These are phyloP conservation scores for Aureobasidium uvarum DNA, from an alignment of 2,329 filamentous ascomycete species.

Conservation along the genomic window DNA sequence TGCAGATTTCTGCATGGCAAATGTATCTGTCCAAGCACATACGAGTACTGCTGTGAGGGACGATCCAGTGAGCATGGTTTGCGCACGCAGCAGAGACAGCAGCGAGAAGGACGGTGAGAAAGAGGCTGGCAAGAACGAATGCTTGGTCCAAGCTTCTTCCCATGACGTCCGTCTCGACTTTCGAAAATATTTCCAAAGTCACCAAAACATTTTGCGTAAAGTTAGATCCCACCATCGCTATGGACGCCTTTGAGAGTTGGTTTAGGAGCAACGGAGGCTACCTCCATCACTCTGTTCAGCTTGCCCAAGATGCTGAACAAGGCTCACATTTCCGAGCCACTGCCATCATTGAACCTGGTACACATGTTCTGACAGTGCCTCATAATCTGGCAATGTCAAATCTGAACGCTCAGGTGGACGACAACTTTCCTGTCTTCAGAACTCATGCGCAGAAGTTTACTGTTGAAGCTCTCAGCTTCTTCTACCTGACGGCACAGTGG, in stretches of 20 bases:
- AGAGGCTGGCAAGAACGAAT: neutral
- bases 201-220: neutral
- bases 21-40: neutral
- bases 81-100: neutral
- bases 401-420: constrained; percentile 41
- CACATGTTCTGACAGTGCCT: constrained; percentile 34
- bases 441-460: constrained; percentile 32
- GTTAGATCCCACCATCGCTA: neutral
- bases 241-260: constrained; percentile 35
- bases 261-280: constrained; percentile 36
- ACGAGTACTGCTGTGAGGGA: neutral
- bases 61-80: neutral
- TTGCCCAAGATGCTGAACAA: constrained; percentile 31
- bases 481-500: constrained; percentile 41
- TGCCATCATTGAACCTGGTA: constrained; percentile 29
- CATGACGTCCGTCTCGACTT: constrained; percentile 7
- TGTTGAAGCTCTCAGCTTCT: constrained; percentile 39
- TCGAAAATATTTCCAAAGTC: neutral
- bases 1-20: neutral
- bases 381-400: constrained; percentile 39
- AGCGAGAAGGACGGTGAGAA: neutral
- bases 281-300: constrained; percentile 33
- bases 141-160: constrained; percentile 1
- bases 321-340: constrained; percentile 34
- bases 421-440: constrained; percentile 36